Evolutionary conservation across 192 early-diverging fungal species (phyloP), one percentile per base, ranked within the genome.

Genomic region (Podila horticola): DNA sequence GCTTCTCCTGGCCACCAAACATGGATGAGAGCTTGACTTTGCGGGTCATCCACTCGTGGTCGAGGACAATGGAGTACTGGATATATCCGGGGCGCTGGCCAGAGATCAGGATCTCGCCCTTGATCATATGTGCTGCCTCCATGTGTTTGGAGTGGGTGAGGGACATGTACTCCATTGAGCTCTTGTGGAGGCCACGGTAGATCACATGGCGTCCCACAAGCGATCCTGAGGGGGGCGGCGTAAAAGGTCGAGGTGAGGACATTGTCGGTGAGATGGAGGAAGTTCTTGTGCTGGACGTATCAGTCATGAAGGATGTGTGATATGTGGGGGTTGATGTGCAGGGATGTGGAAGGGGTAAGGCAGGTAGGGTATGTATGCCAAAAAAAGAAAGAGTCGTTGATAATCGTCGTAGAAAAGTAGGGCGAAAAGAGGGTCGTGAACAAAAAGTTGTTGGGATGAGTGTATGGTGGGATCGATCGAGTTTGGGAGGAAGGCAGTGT

Each of bases 131-230:
- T 15, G 71, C 77, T 28, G 77, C 71, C 13, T 81, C 77, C 9
- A 71, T 29, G 31, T 81, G 51, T 49, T 69, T 22, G 9, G 77
- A 69, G 36, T 73, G 70, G n/a, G 77, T 81, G 30, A 81, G 31
- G 15, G 77, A 81, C 71, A 73, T 69, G 55, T 79, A 79, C 51
- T 81, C 77, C 77, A 81, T 81, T 17, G 77, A 81, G 66, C 71
- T 81, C 34, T 67, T 72, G 26, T 10, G 50, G 7, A 81, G 60
- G 2, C 77, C 71, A 29, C 77, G 66, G 41, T 81, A 81, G 41
- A 81, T 81, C 33, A 69, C 70, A 69, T 73, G 71, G 13, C 65
- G 49, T 36, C 77, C 77, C 41, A 69, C 66, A 7, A 81, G 66
- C 9, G 77, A 81, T 45, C 77, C 77, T 28, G 77, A 73, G 12